phyloP scores from a whole-genome alignment of 768 basidiomycete genomes.

The Tylopilus rubrobrunneus region DNA sequence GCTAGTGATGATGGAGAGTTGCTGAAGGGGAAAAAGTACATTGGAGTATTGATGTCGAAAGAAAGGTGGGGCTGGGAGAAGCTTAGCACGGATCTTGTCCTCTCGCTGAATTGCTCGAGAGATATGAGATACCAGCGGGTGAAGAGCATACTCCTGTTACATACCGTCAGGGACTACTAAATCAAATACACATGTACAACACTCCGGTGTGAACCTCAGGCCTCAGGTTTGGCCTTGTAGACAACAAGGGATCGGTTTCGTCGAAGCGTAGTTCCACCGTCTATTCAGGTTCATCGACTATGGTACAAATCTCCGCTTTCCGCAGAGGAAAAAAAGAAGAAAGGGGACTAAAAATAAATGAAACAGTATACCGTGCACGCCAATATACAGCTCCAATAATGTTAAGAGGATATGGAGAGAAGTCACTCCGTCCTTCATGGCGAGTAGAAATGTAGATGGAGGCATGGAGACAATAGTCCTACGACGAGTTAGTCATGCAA shows the following conservation, averaged over 20 bases:
- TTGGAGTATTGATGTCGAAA: constrained; percentile 7
- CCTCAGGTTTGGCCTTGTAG: too few relatives aligned
- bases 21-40: not conserved
- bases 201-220: too few relatives aligned
- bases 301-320: constrained; percentile 10
- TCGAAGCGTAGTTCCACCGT: not conserved
- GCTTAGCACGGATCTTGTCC: constrained; percentile 2
- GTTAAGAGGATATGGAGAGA: constrained; percentile 21
- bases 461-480: constrained; percentile 14
- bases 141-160: not conserved
- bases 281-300: constrained; percentile 9
- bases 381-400: constrained; percentile 21
- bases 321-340: not conserved
- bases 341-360: constrained; percentile 7
- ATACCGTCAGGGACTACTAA: not conserved
- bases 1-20: not conserved
- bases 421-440: constrained; percentile 16
- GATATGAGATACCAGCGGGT: not conserved
- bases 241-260: too few relatives aligned
- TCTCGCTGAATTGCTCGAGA: not conserved
- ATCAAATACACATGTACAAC: too few relatives aligned
- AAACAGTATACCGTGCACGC: not conserved
- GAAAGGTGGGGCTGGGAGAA: constrained; percentile 10
- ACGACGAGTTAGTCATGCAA: constrained; percentile 21
- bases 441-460: constrained; percentile 12